Percentiles rank a stretch among this genome's conserved stretches.
phyloP scores from a whole-genome alignment of 495 filamentous ascomycete species.

The Penicillium angulare region DNA sequence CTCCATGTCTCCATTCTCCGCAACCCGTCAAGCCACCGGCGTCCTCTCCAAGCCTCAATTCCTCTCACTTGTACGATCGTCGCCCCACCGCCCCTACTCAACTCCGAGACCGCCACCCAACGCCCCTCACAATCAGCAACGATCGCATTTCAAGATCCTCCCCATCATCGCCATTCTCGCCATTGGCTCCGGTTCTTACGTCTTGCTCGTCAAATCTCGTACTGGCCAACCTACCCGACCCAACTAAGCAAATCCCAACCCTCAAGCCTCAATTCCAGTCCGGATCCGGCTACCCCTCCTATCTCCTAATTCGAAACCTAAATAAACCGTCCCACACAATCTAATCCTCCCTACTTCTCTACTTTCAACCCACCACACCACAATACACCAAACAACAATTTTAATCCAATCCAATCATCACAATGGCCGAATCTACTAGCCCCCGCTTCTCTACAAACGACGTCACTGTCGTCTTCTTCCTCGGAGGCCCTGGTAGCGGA shows the following conservation, averaged over 20 bases:
- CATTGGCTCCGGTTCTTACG: conserved; percentile 59
- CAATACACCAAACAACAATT: neutral
- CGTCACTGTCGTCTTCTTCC: conserved; percentile 77
- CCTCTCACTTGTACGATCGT: conserved; percentile 10
- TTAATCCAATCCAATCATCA: conserved; percentile 3
- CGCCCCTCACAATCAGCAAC: conserved; percentile 32
- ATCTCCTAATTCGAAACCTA: conserved; percentile 3
- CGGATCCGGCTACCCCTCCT: conserved; percentile 11
- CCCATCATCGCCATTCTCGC: conserved; percentile 62
- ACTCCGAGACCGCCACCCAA: conserved; percentile 22
- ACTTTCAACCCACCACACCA: conserved; percentile 3
- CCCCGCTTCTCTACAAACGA: conserved; percentile 78
- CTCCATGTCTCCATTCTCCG: conserved; percentile 10
- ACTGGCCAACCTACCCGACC: conserved; percentile 30
- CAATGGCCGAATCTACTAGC: conserved; percentile 28
- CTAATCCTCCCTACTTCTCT: neutral
- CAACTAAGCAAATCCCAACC: conserved; percentile 9
- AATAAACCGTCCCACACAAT: too few species aligned
- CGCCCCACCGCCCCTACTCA: conserved; percentile 24
- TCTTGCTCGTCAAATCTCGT: conserved; percentile 59
- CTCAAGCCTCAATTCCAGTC: conserved; percentile 2
- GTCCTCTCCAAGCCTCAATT: conserved; percentile 16
- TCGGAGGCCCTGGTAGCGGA: conserved; percentile 55
- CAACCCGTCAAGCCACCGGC: conserved; percentile 12
- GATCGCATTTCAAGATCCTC: conserved; percentile 59